Base-by-base conservation (phyloP, 2,329 filamentous ascomycete genomes). In the Colletotrichum sansevieriae region DNA sequence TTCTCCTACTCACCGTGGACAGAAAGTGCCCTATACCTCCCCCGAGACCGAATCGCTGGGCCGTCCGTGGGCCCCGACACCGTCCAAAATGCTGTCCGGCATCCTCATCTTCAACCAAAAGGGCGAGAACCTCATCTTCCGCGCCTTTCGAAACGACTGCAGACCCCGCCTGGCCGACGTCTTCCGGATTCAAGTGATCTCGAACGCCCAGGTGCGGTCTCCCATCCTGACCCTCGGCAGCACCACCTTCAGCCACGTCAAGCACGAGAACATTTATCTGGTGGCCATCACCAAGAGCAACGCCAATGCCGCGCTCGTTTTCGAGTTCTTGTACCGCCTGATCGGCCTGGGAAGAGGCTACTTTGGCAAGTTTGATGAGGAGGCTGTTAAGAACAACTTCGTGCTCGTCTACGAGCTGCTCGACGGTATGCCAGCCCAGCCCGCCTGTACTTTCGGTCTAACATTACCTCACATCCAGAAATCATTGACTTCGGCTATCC, bases 351-450 rank as follows among this genome's bases (percentile, higher is more conserved):
- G 96, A 47, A 94, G 93, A 83, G 93, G 94, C 66, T 99, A 99
- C 82, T 99, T 99, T 86, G 95, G 93, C 78, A 98, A 98, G 82
- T 97, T 99, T 78, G 96, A 99, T 77, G 96, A 99, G 85, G 96
- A 99, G 83, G 95, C 96, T 65, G 95, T 99, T 75, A 99, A 99
- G 91, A 98, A 98, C 83, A 99, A 99, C 84, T 99, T 99, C 83
- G 96, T 99, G 72, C 86, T 99, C 73, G 94, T 99, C 44, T 99
- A 99, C 81, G 96, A 99, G 86, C 87, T 99, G 65, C 84, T 99
- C 64, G 96, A 99, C 80, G 93, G 93, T 96, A 78, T 71, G 83
- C n/a, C 29, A 49, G 15, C 22, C 20, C 22, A 15, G 33, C 11
- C 41, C 41, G 13, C 12, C 10, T n/a, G 15, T 64, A 4, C 2